Conservation (phyloP, 139 green algal genomes). For the Edaphochlamys debaryana region DNA sequence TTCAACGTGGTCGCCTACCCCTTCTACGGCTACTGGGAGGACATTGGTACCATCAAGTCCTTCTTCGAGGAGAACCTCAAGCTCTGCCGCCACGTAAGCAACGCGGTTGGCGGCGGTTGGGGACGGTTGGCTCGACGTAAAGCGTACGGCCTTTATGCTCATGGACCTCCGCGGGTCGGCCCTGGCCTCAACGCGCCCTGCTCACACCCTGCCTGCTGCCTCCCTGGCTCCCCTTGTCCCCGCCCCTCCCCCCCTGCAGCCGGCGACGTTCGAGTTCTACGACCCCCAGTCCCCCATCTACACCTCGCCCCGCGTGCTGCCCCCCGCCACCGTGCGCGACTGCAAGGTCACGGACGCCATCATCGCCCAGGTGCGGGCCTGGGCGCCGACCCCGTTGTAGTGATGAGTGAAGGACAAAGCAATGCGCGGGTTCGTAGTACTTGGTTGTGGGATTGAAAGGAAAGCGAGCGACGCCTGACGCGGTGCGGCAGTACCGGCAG, state of each 20-base stretch:
- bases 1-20: conserved; percentile 90
- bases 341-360: conserved; percentile 83
- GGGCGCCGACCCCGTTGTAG: no score
- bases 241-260: neutral
- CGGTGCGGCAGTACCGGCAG: no score
- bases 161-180: no score
- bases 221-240: neutral
- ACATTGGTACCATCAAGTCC: conserved; percentile 98
- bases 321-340: conserved; percentile 92
- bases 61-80: conserved; percentile 99
- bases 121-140: no score
- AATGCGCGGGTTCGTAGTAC: no score
- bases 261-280: conserved; percentile 92
- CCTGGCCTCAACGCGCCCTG: no score
- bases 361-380: conserved; percentile 53
- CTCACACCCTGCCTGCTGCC: no score
- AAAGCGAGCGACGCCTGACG: no score
- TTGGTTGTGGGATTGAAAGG: no score
- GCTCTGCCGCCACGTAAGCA: conserved; percentile 75
- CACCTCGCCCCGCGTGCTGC: conserved; percentile 97
- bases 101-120: neutral
- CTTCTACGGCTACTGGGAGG: conserved; percentile 99
- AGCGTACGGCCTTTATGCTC: no score
- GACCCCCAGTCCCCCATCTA: conserved; percentile 97
- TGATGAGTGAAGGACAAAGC: no score